Evolutionary conservation across 176 grass and related monocot genomes (phyloP).

Genomic region (Oryza brachyantha): DNA sequence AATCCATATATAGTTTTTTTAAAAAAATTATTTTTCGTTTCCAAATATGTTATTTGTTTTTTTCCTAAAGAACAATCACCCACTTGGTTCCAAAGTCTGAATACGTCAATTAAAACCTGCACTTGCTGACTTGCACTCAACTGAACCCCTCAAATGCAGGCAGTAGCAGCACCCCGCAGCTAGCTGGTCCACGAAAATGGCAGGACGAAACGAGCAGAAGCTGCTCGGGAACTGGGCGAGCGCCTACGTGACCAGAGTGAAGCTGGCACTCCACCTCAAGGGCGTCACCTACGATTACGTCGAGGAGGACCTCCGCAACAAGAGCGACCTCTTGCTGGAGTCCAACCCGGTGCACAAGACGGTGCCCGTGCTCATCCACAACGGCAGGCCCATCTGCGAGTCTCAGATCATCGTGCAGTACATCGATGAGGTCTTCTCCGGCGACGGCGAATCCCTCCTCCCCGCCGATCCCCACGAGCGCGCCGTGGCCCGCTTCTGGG

Average conservation of each 20-base stretch:
- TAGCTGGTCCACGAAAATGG: slow-evolving; percentile 2
- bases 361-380: slow-evolving; percentile 61
- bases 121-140: too few species aligned
- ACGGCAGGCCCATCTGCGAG: slow-evolving; percentile 30
- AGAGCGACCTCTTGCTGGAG: slow-evolving; percentile 33
- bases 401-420: slow-evolving; percentile 52
- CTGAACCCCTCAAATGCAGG: too few species aligned
- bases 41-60: too few species aligned
- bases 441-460: not conserved
- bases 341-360: slow-evolving; percentile 43
- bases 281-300: slow-evolving; percentile 16
- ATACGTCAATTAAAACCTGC: too few species aligned
- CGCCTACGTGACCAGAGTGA: slow-evolving; percentile 19
- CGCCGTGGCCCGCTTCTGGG: slow-evolving; percentile 52
- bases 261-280: slow-evolving; percentile 35
- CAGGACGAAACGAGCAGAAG: slow-evolving; percentile 20
- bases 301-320: slow-evolving; percentile 19
- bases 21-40: too few species aligned
- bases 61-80: too few species aligned
- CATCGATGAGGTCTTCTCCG: slow-evolving; percentile 44
- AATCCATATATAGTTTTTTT: too few species aligned
- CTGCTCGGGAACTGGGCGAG: slow-evolving; percentile 31
- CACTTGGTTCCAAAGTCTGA: not conserved
- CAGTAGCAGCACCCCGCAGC: too few species aligned
- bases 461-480: slow-evolving; percentile 47